Evolutionary conservation across 352 stramenopile species (phyloP).

Genomic region (Globisporangium canariense): DNA sequence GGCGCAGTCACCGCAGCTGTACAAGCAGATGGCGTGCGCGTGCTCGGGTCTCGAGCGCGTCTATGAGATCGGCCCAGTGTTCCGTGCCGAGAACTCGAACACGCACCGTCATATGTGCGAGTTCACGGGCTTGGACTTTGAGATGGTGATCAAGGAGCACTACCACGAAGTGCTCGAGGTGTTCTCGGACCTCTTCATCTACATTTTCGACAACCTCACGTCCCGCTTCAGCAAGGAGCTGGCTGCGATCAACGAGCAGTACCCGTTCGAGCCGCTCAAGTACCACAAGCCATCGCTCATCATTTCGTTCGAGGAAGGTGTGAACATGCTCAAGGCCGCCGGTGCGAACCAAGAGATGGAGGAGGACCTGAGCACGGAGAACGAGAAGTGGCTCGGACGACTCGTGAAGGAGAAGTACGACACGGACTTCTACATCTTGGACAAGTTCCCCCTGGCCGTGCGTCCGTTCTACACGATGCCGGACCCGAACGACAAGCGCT

Average conservation of each 20-base stretch:
- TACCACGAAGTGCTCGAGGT: slow-evolving; percentile 98
- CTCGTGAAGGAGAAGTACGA: slow-evolving; percentile 98
- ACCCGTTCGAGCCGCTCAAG: slow-evolving; percentile 97
- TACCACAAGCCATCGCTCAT: slow-evolving; percentile 93
- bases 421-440: slow-evolving; percentile 99
- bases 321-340: slow-evolving; percentile 89
- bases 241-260: slow-evolving; percentile 94
- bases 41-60: slow-evolving; percentile 98
- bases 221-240: slow-evolving; percentile 93
- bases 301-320: slow-evolving; percentile 93
- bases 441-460: slow-evolving; percentile 99
- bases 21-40: slow-evolving; percentile 99
- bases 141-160: slow-evolving; percentile 99
- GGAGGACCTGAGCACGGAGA: slow-evolving; percentile 91
- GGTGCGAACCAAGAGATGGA: slow-evolving; percentile 71
- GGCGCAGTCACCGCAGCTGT: slow-evolving; percentile 96
- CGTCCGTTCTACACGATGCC: slow-evolving; percentile 99
- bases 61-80: slow-evolving; percentile 99
- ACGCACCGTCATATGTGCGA: slow-evolving; percentile 99
- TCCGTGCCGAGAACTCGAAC: slow-evolving; percentile 99
- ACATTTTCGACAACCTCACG: slow-evolving; percentile 99
- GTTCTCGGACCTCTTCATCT: slow-evolving; percentile 98
- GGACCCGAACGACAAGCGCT: slow-evolving; percentile 91
- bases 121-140: slow-evolving; percentile 99
- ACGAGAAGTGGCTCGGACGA: slow-evolving; percentile 96